phyloP scores from a whole-genome alignment of 2,329 filamentous ascomycete genomes.

The Thielaviopsis punctulata region DNA sequence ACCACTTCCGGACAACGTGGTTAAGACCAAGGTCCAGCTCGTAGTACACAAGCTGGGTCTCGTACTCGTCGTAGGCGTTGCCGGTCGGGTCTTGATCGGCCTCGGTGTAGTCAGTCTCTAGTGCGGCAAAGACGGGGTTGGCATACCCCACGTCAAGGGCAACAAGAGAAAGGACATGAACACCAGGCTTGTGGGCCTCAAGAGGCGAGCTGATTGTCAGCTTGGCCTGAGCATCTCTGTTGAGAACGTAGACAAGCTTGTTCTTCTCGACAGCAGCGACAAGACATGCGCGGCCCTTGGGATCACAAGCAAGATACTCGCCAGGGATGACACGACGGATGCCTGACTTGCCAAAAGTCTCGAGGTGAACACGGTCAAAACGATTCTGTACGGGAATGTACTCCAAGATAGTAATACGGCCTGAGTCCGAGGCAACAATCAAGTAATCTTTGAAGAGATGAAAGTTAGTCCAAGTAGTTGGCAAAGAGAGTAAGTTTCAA shows the following conservation, averaged over 20 bases:
- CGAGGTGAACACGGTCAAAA: slow-evolving; percentile 78
- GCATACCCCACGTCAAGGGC: slow-evolving; percentile 91
- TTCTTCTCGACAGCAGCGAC: slow-evolving; percentile 96
- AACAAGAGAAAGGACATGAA: slow-evolving; percentile 73
- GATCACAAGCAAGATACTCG: slow-evolving; percentile 89
- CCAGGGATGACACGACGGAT: slow-evolving; percentile 85
- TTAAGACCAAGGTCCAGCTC: slow-evolving; percentile 93
- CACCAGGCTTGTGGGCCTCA: slow-evolving; percentile 86
- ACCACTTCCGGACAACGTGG: slow-evolving; percentile 93
- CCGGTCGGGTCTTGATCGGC: slow-evolving; percentile 82
- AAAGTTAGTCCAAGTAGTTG: slow-evolving; percentile 16
- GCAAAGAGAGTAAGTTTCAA: neutral
- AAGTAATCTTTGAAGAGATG: slow-evolving; percentile 57
- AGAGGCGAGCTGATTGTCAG: slow-evolving; percentile 93
- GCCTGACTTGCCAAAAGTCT: slow-evolving; percentile 97
- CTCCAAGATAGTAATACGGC: slow-evolving; percentile 84
- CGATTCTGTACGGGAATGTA: slow-evolving; percentile 74
- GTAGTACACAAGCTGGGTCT: slow-evolving; percentile 91
- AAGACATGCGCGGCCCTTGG: slow-evolving; percentile 86
- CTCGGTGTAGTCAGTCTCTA: slow-evolving; percentile 88
- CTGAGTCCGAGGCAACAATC: slow-evolving; percentile 88
- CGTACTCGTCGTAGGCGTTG: slow-evolving; percentile 60
- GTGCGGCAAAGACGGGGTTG: slow-evolving; percentile 86
- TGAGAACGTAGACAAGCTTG: slow-evolving; percentile 96
- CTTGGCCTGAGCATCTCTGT: slow-evolving; percentile 84